phyloP scores from a whole-genome alignment of 148 eudicot species.

The Rhododendron williamsianum region DNA sequence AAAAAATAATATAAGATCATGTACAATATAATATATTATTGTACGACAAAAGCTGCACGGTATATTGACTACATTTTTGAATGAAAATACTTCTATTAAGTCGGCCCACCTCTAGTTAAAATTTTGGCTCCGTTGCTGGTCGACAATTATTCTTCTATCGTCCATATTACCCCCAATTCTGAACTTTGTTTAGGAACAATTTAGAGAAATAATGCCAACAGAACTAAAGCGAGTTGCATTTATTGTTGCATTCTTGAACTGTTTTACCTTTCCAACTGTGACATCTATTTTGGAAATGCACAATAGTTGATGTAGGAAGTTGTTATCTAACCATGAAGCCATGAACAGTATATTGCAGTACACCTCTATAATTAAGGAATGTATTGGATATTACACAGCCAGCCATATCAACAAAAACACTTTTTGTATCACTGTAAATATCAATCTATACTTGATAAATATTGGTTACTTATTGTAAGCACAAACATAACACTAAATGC shows the following conservation, averaged over 20 bases:
- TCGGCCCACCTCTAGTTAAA: neutral
- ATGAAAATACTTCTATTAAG: neutral
- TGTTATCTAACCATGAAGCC: neutral
- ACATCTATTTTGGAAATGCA: neutral
- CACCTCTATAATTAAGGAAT: neutral
- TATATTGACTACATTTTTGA: neutral
- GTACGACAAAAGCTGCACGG: neutral
- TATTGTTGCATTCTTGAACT: neutral
- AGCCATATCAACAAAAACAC: neutral
- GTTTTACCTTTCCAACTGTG: neutral
- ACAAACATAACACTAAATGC: neutral
- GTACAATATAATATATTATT: neutral
- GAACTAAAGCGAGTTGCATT: neutral
- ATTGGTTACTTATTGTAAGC: neutral
- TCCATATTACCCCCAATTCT: neutral
- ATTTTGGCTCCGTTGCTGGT: neutral
- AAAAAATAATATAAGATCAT: neutral
- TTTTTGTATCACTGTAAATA: neutral
- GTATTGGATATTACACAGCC: neutral
- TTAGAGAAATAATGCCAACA: neutral
- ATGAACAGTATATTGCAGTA: neutral
- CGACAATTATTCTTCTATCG: neutral
- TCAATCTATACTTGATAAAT: neutral
- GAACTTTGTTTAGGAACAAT: neutral
- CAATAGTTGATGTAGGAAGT: neutral